Base-by-base conservation (phyloP, 805 yeast genomes). In the Myxozyma geophila region DNA sequence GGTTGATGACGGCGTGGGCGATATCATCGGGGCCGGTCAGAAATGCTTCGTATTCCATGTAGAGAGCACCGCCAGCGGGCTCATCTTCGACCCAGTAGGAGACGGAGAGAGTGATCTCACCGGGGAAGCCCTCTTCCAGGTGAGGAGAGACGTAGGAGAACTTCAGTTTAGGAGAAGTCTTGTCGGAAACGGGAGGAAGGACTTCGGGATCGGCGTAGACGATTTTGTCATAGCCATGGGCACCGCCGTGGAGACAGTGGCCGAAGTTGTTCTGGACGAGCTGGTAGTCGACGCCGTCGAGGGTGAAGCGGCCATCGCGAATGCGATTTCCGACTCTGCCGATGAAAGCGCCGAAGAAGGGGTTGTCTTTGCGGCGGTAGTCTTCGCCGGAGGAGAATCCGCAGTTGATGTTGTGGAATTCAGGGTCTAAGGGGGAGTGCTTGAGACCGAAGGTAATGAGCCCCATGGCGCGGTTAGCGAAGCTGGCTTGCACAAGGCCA, bases 281-380 rank as follows among this genome's bases (percentile, higher is more conserved):
- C 23, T 76, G 70, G 70, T 78, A 81, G 12, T 73, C 70, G 58
- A 75, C 71, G 6, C 82, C 84, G 41, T 77, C 76, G 23, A 85
- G 63, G 13, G 66, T 57, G 66, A 84, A 78, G 56, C 71, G 66
- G 37, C 84, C 87, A 49, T 77, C 76, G 49, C 73, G 72, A 56
- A 87, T 81, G 62, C 90, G 79, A 73, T 87, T 87, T 58, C 89
- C 89, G 63, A 79, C 82, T 51, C 90, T 79, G 36, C 91, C 91
- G 46, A 86, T 81, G 19, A 88, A 83, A 36, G 89, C 84, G 43
- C 90, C 90, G 61, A 86, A 79, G 71, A 77, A 85, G 19, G 85
- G 84, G 70, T 83, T 81, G 39, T 77, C 71, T 19, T 72, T 65
- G 23, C 70, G 69, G 60, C 71, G 71, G 63, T 72, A 69, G 40